Evolutionary conservation across 2,329 filamentous ascomycete species (phyloP), one percentile per base, ranked within the genome.

Genomic region (Trichoderma sp.): DNA sequence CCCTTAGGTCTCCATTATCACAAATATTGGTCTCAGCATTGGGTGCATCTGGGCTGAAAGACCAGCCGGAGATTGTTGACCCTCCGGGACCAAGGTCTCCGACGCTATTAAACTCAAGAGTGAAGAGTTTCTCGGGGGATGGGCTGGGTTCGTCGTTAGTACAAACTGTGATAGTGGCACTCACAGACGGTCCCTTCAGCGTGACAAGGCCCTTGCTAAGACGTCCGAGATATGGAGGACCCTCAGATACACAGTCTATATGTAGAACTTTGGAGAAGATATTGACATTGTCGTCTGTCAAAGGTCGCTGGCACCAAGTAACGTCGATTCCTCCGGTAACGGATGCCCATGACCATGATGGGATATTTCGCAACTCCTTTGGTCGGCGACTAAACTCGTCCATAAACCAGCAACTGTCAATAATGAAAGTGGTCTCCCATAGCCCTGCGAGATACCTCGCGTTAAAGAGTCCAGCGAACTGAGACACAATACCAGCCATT

Each of bases 331-430:
- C 69, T 16, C 70, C 70, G 1, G 58, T 54, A 55, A 71, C 70
- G 10, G 70, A 72, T 7, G 63, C 69, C 70, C 70, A 72, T 2
- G 70, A 72, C 70, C 70, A 72, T n/a, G 70, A 72, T 1, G 70
- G 70, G 14, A 69, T 55, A 7, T n/a, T 24, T n/a, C 39, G n/a
- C 30, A 70, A 52, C 49, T 71, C 68, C 7, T 64, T 34, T 7
- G 70, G 69, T 8, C 71, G 59, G 3, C 56, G 30, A 3, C 66
- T 60, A 13, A 64, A 58, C 11, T 72, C 71, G 2, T 32, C 65
- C 5, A 71, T 58, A 1, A 64, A 68, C 71, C 71, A 72, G 24
- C 71, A 72, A 14, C 70, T 59, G 24, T 72, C 71, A 3, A 46
- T 26, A 3, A 71, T 24, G 4, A 71, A 68, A 2, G 66, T 68